These are phyloP conservation scores for Cladosporium sp. DNA, from an alignment of 2,329 filamentous ascomycete species.

Conservation along the genomic window DNA sequence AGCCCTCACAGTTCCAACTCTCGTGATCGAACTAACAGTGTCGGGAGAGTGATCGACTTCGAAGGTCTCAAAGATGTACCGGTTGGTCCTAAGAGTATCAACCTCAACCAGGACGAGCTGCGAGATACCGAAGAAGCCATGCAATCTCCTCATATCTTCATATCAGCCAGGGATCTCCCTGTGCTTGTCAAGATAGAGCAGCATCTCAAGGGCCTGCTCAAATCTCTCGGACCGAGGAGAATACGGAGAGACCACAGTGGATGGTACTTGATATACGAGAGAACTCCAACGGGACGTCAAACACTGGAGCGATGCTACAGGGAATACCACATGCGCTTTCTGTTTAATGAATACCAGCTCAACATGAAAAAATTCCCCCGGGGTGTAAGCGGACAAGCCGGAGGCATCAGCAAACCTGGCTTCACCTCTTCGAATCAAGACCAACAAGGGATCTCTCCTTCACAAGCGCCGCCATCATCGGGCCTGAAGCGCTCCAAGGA, in stretches of 20 bases:
- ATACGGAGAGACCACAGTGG: conserved; percentile 19
- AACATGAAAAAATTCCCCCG: conserved; percentile 12
- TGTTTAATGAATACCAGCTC: conserved; percentile 14
- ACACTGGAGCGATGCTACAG: conserved; percentile 11
- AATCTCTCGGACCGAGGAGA: not conserved
- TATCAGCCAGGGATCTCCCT: conserved; percentile 18
- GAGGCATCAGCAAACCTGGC: not conserved
- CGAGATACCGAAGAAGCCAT: no score
- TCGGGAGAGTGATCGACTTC: conserved; percentile 10
- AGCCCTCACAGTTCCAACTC: no score
- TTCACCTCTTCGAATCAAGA: no score
- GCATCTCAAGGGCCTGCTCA: conserved; percentile 17
- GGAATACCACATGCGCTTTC: not conserved
- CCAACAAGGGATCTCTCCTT: no score
- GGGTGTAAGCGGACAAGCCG: not conserved
- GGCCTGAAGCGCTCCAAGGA: not conserved
- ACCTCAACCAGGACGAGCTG: not conserved
- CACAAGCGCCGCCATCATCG: no score
- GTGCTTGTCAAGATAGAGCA: conserved; percentile 1
- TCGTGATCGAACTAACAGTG: not conserved
- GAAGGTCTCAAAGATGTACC: conserved; percentile 19
- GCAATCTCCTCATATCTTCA: conserved; percentile 22
- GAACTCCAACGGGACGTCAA: conserved; percentile 4
- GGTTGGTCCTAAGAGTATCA: conserved; percentile 13
- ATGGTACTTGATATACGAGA: conserved; percentile 21